These are phyloP conservation scores for Limtongia smithiae DNA, from an alignment of 805 yeast species.

Conservation along the genomic window DNA sequence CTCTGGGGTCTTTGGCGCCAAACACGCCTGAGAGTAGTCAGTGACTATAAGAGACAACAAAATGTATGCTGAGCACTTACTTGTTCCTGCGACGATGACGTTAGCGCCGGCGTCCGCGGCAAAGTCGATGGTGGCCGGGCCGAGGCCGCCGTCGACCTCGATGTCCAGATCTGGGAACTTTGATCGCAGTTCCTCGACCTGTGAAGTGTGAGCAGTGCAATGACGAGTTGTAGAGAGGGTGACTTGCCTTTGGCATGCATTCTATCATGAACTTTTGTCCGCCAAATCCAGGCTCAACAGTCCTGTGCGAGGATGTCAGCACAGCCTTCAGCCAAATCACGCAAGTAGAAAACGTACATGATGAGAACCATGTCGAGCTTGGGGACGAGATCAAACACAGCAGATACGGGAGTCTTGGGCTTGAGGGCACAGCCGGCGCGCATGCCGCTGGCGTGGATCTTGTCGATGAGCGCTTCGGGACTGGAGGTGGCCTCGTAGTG, in stretches of 20 bases:
- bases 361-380: constrained; percentile 89
- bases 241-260: constrained; percentile 84
- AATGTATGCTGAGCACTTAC: neutral
- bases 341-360: constrained; percentile 46
- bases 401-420: constrained; percentile 88
- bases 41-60: neutral
- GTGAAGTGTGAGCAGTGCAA: neutral
- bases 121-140: constrained; percentile 72
- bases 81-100: constrained; percentile 90
- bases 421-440: constrained; percentile 92
- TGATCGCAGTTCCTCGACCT: constrained; percentile 60
- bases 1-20: constrained; percentile 73
- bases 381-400: constrained; percentile 67
- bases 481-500: constrained; percentile 82
- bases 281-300: constrained; percentile 98
- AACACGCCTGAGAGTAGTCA: constrained; percentile 60
- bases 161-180: constrained; percentile 77
- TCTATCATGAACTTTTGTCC: constrained; percentile 94
- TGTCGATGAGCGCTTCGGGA: constrained; percentile 67
- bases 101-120: constrained; percentile 99
- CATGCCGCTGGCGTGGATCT: constrained; percentile 78
- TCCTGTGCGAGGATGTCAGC: constrained; percentile 34
- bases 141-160: constrained; percentile 96
- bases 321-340: neutral
- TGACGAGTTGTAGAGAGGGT: neutral